Percentiles rank a stretch among this genome's conserved stretches.
Conservation (phyloP, 352 stramenopile genomes). For the Pythium plurisporium region DNA sequence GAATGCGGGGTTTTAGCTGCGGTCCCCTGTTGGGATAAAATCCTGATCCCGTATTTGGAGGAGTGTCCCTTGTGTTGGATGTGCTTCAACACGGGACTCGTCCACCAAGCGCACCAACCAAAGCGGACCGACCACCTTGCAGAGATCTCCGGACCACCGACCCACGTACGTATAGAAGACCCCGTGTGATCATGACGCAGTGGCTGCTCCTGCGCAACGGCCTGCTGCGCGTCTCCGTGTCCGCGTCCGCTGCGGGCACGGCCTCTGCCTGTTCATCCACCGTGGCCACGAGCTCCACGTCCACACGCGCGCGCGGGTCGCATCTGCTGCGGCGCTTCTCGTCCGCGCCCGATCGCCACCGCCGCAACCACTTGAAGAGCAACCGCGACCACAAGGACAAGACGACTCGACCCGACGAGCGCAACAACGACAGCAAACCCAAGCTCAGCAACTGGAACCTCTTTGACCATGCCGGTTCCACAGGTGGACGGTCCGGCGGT, state of each 20-base stretch:
- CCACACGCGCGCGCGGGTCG: not conserved
- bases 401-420: constrained; percentile 1
- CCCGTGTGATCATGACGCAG: constrained; percentile 19
- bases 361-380: constrained; percentile 51
- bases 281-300: not conserved
- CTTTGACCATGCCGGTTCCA: constrained; percentile 15
- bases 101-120: constrained; percentile 19
- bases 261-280: not conserved
- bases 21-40: not conserved
- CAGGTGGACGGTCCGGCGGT: not conserved
- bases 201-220: constrained; percentile 23
- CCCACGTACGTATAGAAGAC: not conserved
- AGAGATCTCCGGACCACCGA: constrained; percentile 3
- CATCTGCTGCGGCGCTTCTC: constrained; percentile 28
- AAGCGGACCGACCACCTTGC: not conserved
- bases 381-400: constrained; percentile 39
- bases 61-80: too few species aligned
- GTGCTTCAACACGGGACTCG: constrained; percentile 1
- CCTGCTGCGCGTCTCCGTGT: constrained; percentile 1
- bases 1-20: constrained; percentile 8
- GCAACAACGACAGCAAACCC: constrained; percentile 7
- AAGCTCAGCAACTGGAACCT: constrained; percentile 29
- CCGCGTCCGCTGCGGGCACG: not conserved
- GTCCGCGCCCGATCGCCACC: constrained; percentile 41
- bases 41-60: constrained; percentile 8